Conservation (phyloP, 2,329 filamentous ascomycete species). For the Calcarisporium arbuscula region DNA sequence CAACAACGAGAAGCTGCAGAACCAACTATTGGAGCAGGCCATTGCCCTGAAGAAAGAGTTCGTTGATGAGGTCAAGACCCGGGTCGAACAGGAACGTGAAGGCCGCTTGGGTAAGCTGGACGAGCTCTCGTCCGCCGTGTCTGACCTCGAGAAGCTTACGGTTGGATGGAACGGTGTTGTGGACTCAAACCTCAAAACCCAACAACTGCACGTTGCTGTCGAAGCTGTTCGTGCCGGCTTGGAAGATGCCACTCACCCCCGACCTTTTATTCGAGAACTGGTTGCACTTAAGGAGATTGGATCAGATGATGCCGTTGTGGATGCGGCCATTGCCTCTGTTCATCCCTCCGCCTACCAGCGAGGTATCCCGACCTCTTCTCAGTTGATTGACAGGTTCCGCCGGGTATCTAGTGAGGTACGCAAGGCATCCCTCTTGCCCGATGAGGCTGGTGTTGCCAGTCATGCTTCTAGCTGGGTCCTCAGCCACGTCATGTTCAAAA, state of each 20-base stretch:
- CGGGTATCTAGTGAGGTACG: constrained; percentile 87
- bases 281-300: constrained; percentile 92
- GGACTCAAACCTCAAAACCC: constrained; percentile 84
- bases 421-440: constrained; percentile 87
- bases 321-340: constrained; percentile 92
- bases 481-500: constrained; percentile 95
- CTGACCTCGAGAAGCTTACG: constrained; percentile 81
- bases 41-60: constrained; percentile 84
- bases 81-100: constrained; percentile 83
- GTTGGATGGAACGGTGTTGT: constrained; percentile 86
- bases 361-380: constrained; percentile 74
- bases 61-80: constrained; percentile 66
- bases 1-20: constrained; percentile 75
- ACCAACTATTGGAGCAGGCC: constrained; percentile 84
- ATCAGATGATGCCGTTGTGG: constrained; percentile 74
- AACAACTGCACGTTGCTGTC: constrained; percentile 92
- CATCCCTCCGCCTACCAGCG: constrained; percentile 91
- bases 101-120: constrained; percentile 80
- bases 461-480: constrained; percentile 86
- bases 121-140: constrained; percentile 70
- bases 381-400: constrained; percentile 92
- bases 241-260: constrained; percentile 62
- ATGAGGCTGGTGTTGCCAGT: constrained; percentile 88
- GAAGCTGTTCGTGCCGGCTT: constrained; percentile 85
- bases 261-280: constrained; percentile 86